Evolutionary conservation across 345 rosid species (phyloP).

Genomic region (Aurinia saxatilis): DNA sequence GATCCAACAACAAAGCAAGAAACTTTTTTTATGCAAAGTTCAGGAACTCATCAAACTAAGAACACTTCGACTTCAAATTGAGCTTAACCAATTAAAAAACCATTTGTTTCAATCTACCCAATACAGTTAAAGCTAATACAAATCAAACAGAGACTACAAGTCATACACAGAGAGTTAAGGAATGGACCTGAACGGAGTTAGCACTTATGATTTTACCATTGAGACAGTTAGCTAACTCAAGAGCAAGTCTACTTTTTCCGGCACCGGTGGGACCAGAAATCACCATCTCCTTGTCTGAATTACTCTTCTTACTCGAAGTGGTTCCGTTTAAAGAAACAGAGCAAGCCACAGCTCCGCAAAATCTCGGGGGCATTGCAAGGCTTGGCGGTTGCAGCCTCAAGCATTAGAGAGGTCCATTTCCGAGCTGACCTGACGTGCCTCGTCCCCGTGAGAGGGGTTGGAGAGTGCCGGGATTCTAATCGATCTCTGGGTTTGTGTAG

Average conservation of each 20-base stretch:
- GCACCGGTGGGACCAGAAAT: conserved; percentile 93
- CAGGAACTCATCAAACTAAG: neutral
- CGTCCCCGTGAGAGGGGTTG: conserved; percentile 89
- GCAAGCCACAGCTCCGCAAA: conserved; percentile 26
- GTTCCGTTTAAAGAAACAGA: conserved; percentile 19
- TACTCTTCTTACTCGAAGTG: neutral
- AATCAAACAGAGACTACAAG: too few species aligned
- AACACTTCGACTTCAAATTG: too few species aligned
- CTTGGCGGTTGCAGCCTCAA: conserved; percentile 31
- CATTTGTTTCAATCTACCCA: too few species aligned
- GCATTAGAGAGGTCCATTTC: too few species aligned
- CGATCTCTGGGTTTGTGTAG: conserved; percentile 38
- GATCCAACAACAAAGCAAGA: conserved; percentile 22
- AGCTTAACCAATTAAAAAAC: too few species aligned
- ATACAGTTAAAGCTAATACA: too few species aligned
- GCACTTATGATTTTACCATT: conserved; percentile 96
- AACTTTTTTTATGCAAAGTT: neutral
- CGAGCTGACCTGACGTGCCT: conserved; percentile 92
- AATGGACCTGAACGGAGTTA: conserved; percentile 83
- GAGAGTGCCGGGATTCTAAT: conserved; percentile 27
- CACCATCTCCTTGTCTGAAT: conserved; percentile 48
- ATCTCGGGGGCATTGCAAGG: conserved; percentile 29
- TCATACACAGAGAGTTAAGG: neutral
- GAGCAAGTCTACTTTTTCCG: conserved; percentile 76
- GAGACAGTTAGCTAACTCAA: conserved; percentile 86